Conservation (phyloP, 768 basidiomycete genomes). For the Mycena indigotica region DNA sequence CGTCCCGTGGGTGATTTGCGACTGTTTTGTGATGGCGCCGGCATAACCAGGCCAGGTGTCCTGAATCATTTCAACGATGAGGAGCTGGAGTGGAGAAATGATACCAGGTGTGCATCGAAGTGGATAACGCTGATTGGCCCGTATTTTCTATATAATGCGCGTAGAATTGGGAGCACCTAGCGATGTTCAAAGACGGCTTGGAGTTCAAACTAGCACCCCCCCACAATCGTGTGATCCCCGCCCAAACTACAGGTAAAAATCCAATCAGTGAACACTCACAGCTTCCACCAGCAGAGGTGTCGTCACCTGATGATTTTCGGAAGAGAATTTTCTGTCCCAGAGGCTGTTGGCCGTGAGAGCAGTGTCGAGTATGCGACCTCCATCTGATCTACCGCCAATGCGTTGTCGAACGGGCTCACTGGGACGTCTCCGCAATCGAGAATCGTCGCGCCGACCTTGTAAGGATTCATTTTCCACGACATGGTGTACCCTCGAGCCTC, state of each 20-base stretch:
- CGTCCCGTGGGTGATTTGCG: conserved; percentile 78
- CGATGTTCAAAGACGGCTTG: conserved; percentile 34
- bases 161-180: conserved; percentile 78
- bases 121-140: conserved; percentile 84
- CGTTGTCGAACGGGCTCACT: conserved; percentile 78
- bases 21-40: conserved; percentile 61
- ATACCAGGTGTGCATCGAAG: conserved; percentile 64
- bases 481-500: conserved; percentile 61
- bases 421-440: conserved; percentile 91
- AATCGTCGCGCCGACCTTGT: conserved; percentile 54
- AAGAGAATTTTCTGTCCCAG: conserved; percentile 47
- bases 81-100: not conserved
- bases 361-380: conserved; percentile 82
- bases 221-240: conserved; percentile 86
- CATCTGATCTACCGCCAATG: conserved; percentile 83
- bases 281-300: not conserved
- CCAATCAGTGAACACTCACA: too few species aligned
- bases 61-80: conserved; percentile 48
- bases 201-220: conserved; percentile 30
- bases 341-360: conserved; percentile 54
- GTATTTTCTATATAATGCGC: conserved; percentile 75
- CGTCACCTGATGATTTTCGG: conserved; percentile 73
- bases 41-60: conserved; percentile 66
- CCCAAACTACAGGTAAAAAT: conserved; percentile 55
- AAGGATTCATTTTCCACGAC: conserved; percentile 74